Base-by-base conservation (phyloP, 345 rosid species). In the Populus simonii region DNA sequence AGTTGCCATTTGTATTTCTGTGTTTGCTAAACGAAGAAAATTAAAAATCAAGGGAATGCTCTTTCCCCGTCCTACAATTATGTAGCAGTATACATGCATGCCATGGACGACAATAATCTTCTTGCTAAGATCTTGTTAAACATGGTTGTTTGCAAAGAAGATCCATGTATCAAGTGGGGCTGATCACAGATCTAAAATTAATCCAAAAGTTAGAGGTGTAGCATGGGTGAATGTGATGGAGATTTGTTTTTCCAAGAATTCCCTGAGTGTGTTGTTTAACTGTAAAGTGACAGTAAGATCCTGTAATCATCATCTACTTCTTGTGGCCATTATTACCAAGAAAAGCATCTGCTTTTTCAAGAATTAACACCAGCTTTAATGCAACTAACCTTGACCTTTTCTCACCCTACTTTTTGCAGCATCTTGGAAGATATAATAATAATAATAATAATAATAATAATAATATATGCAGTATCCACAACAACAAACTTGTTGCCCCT, bases 61-160 rank as follows among this genome's bases (percentile, higher is more conserved):
- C 15, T 49, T 13, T 67, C 36, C 36, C 36, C 36, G 53, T 76
- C 73, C 51, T 47, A 5, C 63, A 51, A 17, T 49, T 63, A 49
- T 45, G 4, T n/a, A 41, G 12, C 10, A 10, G 5, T 41, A 41
- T 41, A 10, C 11, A 38, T 33, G 3, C 12, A 68, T 17, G 20
- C 15, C n/a, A 8, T 76, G 61, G 74, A 77, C 43, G 74, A 61
- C 74, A 70, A 70, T 7, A 61, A 77, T 77, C 80, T 61, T 8
- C 35, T 39, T 39, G 70, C 70, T 27, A 70, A 70, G 47, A 61
- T 77, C 51, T 61, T 70, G 31, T 61, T 55, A 38, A 16, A 27
- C 57, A 35, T 16, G 10, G 9, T 7, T 33, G 20, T 23, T 20
- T n/a, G 69, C 43, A 1, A 47, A 17, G 5, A 53, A 53, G 29